Conservation (phyloP, 257 asterid species). For the Solanum neorickii region DNA sequence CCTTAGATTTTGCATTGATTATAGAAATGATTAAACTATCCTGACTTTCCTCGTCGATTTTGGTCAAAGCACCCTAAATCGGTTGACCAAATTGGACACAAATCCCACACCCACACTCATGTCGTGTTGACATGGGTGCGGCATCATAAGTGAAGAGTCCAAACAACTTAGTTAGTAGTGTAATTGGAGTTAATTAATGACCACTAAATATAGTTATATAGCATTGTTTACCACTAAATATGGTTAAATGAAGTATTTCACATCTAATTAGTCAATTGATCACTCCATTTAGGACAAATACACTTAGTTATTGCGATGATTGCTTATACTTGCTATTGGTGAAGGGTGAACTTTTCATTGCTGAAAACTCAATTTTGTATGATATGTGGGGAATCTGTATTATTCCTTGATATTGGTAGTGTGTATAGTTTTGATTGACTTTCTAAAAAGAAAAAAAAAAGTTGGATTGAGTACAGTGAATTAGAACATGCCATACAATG, state of each 20-base stretch:
- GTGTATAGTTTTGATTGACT: neutral
- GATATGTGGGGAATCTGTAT: neutral
- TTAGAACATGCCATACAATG: neutral
- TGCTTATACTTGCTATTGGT: neutral
- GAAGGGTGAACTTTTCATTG: neutral
- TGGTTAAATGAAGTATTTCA: neutral
- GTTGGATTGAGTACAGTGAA: neutral
- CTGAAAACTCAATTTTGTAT: neutral
- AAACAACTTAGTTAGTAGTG: neutral
- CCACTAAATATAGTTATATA: neutral
- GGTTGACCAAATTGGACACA: neutral
- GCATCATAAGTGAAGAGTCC: neutral
- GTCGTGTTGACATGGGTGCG: neutral
- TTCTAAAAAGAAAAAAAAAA: neutral
- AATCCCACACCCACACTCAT: neutral
- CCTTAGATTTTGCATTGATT: neutral
- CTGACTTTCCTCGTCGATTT: neutral
- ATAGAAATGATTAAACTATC: too few relatives aligned
- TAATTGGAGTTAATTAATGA: neutral
- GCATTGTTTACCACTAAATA: neutral
- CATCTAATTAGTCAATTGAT: neutral
- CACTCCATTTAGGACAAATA: neutral
- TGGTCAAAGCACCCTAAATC: neutral
- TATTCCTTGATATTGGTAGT: neutral
- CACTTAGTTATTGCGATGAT: neutral